Evolutionary conservation across 139 green algal genomes (phyloP).

Genomic region (Chlamydomonas eustigma): DNA sequence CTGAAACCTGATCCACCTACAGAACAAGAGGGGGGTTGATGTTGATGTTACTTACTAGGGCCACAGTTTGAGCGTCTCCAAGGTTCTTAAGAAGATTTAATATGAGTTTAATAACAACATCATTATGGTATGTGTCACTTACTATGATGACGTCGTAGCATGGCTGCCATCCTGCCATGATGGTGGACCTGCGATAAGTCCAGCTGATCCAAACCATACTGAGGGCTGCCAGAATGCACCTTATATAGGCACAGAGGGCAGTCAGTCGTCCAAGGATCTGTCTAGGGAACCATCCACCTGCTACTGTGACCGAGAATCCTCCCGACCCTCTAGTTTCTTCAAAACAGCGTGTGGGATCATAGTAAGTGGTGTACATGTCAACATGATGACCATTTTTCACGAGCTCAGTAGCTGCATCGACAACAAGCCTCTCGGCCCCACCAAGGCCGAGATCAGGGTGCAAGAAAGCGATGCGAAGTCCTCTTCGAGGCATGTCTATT

Average conservation of each 20-base stretch:
- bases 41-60: not conserved
- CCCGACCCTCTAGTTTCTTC: slow-evolving; percentile 74
- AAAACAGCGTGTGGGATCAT: slow-evolving; percentile 85
- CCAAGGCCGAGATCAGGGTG: slow-evolving; percentile 92
- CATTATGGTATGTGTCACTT: not conserved
- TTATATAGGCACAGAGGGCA: slow-evolving; percentile 2
- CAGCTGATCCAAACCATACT: slow-evolving; percentile 1
- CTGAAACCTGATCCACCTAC: slow-evolving; percentile 62
- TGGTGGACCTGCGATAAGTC: not conserved
- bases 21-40: not conserved
- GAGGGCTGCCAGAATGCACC: slow-evolving; percentile 5
- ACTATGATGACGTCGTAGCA: slow-evolving; percentile 11
- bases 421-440: slow-evolving; percentile 92
- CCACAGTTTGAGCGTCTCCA: not conserved
- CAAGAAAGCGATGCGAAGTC: slow-evolving; percentile 76
- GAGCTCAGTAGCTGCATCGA: slow-evolving; percentile 91
- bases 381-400: slow-evolving; percentile 66
- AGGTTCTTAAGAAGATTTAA: not conserved
- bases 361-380: slow-evolving; percentile 88
- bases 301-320: slow-evolving; percentile 67
- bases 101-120: not conserved
- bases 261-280: slow-evolving; percentile 47
- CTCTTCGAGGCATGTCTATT: too few species aligned
- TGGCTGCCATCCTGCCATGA: not conserved
- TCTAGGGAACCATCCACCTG: slow-evolving; percentile 84